A percentile compares a stretch with the other conserved stretches of the same genome.
Evolutionary conservation across 2,329 filamentous ascomycete species (phyloP).

Genomic region (Gremmenia infestans): DNA sequence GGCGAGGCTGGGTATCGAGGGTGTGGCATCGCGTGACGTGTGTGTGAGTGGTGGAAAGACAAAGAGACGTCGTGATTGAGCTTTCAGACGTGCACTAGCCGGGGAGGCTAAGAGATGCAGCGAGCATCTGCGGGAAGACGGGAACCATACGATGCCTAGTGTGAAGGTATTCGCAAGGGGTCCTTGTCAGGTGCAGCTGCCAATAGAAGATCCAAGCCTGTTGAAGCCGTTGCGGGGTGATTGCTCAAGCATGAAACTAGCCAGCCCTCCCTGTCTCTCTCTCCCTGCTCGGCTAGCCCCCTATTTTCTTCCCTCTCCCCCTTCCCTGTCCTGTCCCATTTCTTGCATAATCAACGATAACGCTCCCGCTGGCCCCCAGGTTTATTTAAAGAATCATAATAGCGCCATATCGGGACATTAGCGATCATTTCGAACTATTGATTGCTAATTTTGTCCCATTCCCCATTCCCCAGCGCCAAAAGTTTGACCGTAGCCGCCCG

Average conservation of each 20-base stretch:
- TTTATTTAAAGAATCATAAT: conserved; percentile 29
- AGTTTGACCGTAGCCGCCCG: conserved; percentile 18
- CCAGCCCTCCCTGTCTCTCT: neutral
- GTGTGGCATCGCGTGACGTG: conserved; percentile 18
- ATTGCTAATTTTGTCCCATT: conserved; percentile 23
- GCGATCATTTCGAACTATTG: conserved; percentile 12
- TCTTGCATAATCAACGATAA: conserved; percentile 19
- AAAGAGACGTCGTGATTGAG: conserved; percentile 5
- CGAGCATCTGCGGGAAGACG: conserved; percentile 3
- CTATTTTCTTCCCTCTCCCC: neutral
- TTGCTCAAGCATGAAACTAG: neutral
- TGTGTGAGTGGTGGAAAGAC: conserved; percentile 9
- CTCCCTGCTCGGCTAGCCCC: neutral
- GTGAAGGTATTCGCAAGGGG: neutral
- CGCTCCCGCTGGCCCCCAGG: conserved; percentile 1
- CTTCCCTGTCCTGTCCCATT: conserved; percentile 5
- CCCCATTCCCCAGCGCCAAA: conserved; percentile 9
- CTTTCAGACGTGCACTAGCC: conserved; percentile 1
- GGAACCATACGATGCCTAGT: conserved; percentile 9
- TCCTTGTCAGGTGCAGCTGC: conserved; percentile 4
- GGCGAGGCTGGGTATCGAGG: conserved; percentile 3
- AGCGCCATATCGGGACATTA: conserved; percentile 16
- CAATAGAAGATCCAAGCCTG: conserved; percentile 5
- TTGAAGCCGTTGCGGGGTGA: conserved; percentile 2
- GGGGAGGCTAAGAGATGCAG: neutral